phyloP scores from a whole-genome alignment of 2,329 filamentous ascomycete species.

The Metarhizium album region DNA sequence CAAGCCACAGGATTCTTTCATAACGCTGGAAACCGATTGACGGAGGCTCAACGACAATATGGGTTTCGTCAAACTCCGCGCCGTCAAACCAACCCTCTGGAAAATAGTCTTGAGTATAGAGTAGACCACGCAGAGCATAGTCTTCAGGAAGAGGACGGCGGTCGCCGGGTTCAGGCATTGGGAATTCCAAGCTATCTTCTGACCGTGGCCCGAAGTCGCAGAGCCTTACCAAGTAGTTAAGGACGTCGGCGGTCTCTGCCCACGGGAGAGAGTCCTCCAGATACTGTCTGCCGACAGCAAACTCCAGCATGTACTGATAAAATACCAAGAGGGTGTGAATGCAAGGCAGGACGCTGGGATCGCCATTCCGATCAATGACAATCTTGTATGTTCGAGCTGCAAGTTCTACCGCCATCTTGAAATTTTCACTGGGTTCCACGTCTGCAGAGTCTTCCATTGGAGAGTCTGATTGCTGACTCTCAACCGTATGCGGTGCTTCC shows the following conservation, averaged over 20 bases:
- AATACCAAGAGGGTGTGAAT: constrained; percentile 54
- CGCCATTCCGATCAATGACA: constrained; percentile 40
- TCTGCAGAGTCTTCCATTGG: constrained; percentile 12
- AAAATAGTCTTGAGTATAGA: constrained; percentile 49
- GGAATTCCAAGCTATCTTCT: constrained; percentile 34
- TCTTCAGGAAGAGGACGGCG: constrained; percentile 56
- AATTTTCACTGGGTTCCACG: constrained; percentile 14
- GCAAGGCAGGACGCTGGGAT: constrained; percentile 50
- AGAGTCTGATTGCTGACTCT: constrained; percentile 13
- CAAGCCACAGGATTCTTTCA: constrained; percentile 50
- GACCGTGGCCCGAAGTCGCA: constrained; percentile 24
- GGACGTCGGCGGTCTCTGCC: constrained; percentile 28
- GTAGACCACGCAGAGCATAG: constrained; percentile 51
- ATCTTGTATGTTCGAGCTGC: constrained; percentile 32
- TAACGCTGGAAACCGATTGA: constrained; percentile 47
- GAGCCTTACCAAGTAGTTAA: constrained; percentile 25
- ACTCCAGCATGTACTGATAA: constrained; percentile 31
- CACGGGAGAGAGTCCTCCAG: constrained; percentile 37
- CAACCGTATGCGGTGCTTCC: too few relatives aligned
- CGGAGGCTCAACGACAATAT: constrained; percentile 50
- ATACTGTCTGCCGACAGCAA: constrained; percentile 2
- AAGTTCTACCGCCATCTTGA: constrained; percentile 28
- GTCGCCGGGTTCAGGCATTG: constrained; percentile 29
- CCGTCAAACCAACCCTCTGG: constrained; percentile 47
- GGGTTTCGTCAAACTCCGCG: constrained; percentile 54